These are phyloP conservation scores for Toxoplasma gondii DNA, from an alignment of 169 alveolate genomes.

Conservation along the genomic window DNA sequence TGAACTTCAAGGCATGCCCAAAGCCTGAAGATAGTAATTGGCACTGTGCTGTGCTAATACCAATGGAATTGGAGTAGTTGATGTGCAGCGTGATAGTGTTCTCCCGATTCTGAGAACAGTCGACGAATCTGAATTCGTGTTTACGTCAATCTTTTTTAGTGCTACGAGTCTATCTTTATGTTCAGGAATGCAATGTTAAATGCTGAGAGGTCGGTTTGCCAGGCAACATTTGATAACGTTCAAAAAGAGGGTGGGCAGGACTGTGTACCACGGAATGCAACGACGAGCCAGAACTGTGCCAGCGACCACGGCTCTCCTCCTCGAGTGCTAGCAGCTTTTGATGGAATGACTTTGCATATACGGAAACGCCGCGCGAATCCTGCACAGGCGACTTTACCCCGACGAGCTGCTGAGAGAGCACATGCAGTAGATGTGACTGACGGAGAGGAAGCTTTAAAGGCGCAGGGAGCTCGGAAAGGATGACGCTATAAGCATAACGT, in stretches of 20 bases:
- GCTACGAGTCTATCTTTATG: not conserved
- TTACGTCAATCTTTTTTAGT: too few species aligned
- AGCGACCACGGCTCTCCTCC: not conserved
- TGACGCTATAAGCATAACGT: not conserved
- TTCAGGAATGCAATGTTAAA: not conserved
- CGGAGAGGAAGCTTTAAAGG: not conserved
- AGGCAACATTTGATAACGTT: not conserved
- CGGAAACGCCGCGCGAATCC: not conserved
- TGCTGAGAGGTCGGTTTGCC: not conserved
- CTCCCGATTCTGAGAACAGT: too few species aligned
- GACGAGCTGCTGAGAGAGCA: not conserved
- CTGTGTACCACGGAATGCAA: not conserved
- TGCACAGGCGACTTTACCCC: not conserved
- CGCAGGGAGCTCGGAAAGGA: not conserved
- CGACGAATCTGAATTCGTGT: too few species aligned
- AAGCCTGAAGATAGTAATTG: too few species aligned
- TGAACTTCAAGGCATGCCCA: too few species aligned
- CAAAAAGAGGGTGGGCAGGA: not conserved
- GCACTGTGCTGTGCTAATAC: too few species aligned
- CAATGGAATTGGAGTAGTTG: too few species aligned
- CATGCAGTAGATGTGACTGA: not conserved
- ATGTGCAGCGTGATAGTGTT: too few species aligned
- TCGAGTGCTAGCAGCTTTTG: conserved; percentile 16
- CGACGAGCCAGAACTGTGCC: not conserved
- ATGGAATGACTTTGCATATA: conserved; percentile 10